These are phyloP conservation scores for Mallotus japonicus DNA, from an alignment of 441 rosid species.

Conservation along the genomic window DNA sequence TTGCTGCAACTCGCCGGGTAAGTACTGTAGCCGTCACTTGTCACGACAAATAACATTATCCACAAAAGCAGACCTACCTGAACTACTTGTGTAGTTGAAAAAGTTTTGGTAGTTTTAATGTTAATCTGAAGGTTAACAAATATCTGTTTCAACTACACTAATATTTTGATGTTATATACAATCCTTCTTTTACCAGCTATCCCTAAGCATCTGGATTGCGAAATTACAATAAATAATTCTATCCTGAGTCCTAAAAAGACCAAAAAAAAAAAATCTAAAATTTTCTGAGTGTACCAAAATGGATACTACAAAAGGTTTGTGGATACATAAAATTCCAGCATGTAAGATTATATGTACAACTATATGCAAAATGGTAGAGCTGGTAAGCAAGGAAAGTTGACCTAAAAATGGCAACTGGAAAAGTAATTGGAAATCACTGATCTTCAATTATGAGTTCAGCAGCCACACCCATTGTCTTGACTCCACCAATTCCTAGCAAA, in stretches of 20 bases:
- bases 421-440: slow-evolving; percentile 17
- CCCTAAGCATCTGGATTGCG: neutral
- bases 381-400: slow-evolving; percentile 11
- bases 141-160: neutral
- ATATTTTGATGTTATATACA: neutral
- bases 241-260: neutral
- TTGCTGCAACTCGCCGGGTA: too few species aligned
- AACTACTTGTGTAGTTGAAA: neutral
- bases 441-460: slow-evolving; percentile 68
- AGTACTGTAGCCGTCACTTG: too few species aligned
- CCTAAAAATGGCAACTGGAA: too few species aligned
- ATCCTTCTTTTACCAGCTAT: neutral
- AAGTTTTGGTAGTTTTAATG: neutral
- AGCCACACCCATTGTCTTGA: slow-evolving; percentile 65
- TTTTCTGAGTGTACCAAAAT: slow-evolving; percentile 5
- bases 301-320: slow-evolving; percentile 8
- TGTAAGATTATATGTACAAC: slow-evolving; percentile 10
- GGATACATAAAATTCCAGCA: slow-evolving; percentile 14
- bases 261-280: neutral
- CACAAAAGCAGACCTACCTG: neutral
- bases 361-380: slow-evolving; percentile 2
- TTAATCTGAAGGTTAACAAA: neutral
- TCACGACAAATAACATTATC: too few species aligned
- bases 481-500: slow-evolving; percentile 72
- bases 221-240: too few species aligned